A percentile compares a stretch with the other conserved stretches of the same genome.
phyloP scores from a whole-genome alignment of 2,329 filamentous ascomycete species.

The Cercospora beticola region DNA sequence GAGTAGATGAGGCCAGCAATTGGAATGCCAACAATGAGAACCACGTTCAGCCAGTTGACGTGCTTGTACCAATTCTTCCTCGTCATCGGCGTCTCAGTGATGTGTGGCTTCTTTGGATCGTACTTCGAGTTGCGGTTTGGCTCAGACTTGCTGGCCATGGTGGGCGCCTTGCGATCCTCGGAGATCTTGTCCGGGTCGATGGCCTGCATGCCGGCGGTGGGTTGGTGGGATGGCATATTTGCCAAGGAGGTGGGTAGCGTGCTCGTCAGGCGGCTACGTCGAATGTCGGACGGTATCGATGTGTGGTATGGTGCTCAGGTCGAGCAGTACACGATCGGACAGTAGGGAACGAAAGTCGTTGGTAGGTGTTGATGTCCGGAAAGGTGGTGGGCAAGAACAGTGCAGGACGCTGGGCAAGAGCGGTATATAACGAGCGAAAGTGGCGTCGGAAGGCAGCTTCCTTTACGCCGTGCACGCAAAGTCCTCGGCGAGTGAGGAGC shows the following conservation, averaged over 20 bases:
- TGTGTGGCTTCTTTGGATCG: slow-evolving; percentile 74
- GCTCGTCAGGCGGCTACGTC: not conserved
- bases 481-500: slow-evolving; percentile 5
- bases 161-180: slow-evolving; percentile 12
- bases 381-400: slow-evolving; percentile 2
- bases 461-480: not conserved
- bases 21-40: slow-evolving; percentile 76
- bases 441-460: slow-evolving; percentile 8
- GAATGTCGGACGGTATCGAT: not conserved
- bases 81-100: slow-evolving; percentile 79
- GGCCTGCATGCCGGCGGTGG: slow-evolving; percentile 36
- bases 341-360: not conserved
- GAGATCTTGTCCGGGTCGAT: slow-evolving; percentile 26
- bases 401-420: not conserved
- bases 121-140: slow-evolving; percentile 54
- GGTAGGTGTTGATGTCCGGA: slow-evolving; percentile 1
- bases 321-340: not conserved
- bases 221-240: slow-evolving; percentile 55
- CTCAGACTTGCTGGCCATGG: slow-evolving; percentile 39
- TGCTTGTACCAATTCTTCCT: slow-evolving; percentile 85
- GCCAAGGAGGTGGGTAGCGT: not conserved
- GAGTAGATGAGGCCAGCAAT: slow-evolving; percentile 69
- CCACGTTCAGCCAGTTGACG: slow-evolving; percentile 89
- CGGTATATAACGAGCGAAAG: slow-evolving; percentile 9
- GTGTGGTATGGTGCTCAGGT: not conserved